Evolutionary conservation across 495 filamentous ascomycete genomes (phyloP), one percentile per base, ranked within the genome.

Genomic region (Penicillium argentinense): DNA sequence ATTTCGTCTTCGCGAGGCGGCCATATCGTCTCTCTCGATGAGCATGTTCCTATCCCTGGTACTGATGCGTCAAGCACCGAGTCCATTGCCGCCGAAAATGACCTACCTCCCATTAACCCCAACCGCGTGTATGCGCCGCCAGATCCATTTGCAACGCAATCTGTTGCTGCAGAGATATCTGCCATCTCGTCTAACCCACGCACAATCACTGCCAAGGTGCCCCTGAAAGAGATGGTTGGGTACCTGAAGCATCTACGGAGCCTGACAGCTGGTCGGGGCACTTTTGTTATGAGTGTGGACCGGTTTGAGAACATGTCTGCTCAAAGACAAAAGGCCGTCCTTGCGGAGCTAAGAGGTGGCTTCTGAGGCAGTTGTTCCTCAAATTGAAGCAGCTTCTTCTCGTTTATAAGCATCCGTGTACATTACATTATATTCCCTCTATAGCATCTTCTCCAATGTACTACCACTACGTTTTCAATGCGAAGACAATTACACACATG

Each of bases 211-310:
- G 95, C 90, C 3, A 81, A 86, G 49, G 91, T 97, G 22, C 95
- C 95, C 30, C 69, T 97, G 44, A 91, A 90, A 64, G 92, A 97
- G 66, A 97, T 97, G 91, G 87, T 97, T 39, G 90, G 92, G 24
- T 99, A 99, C 68, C 68, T 97, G 57, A 90, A 87, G 66, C 88
- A 95, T 64, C 69, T 99, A 59, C 72, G 95, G 29, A 89, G 86
- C 63, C 68, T 95, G 71, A 99, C 91, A 12, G 85, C 83, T 8
- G 95, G 95, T 0, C 76, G 93, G 21, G 95, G 95, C 19, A 88
- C 89, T 4, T 89, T 99, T 65, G 87, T 93, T 21, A 91, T 99
- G 89, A 83, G 76, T 39, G 82, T 95, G 25, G 91, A 96, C 71
- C 81, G 81, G 27, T 99, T 96, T 65, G 91, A 97, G 71, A 79